Percentiles rank a stretch among this genome's conserved stretches.
phyloP scores from a whole-genome alignment of 139 green algal species.

The Volvox africanus region DNA sequence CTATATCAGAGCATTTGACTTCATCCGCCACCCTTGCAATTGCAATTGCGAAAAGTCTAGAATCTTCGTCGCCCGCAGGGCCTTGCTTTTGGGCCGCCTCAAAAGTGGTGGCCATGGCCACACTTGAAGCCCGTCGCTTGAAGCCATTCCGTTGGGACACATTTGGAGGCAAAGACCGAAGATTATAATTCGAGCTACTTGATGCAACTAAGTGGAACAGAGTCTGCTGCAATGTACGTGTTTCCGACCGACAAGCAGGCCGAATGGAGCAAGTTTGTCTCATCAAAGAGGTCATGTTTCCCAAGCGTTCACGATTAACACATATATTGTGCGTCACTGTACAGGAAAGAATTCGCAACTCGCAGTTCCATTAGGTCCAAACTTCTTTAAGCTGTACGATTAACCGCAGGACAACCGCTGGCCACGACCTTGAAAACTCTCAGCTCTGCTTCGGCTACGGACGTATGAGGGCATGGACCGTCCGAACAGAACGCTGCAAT shows the following conservation, averaged over 20 bases:
- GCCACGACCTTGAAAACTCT: too few species aligned
- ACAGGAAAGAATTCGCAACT: too few species aligned
- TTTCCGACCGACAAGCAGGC: not conserved
- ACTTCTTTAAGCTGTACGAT: too few species aligned
- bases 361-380: too few species aligned
- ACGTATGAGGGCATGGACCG: too few species aligned
- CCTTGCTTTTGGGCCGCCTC: conserved; percentile 11
- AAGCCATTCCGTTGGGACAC: not conserved
- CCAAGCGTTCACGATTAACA: too few species aligned
- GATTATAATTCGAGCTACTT: not conserved
- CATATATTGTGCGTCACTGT: too few species aligned
- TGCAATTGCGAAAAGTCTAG: conserved; percentile 12
- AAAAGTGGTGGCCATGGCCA: not conserved
- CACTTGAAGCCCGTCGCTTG: not conserved
- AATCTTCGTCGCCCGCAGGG: not conserved
- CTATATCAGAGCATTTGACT: conserved; percentile 15
- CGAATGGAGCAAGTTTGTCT: not conserved
- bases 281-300: conserved; percentile 3
- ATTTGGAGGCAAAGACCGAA: not conserved
- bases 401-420: too few species aligned
- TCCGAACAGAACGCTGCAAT: too few species aligned
- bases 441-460: too few species aligned
- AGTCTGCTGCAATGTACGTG: conserved; percentile 6
- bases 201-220: conserved; percentile 2
- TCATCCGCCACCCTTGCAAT: conserved; percentile 21